These are phyloP conservation scores for Diphasiastrum complanatum DNA, from an alignment of 83 land plant genomes.

Conservation along the genomic window DNA sequence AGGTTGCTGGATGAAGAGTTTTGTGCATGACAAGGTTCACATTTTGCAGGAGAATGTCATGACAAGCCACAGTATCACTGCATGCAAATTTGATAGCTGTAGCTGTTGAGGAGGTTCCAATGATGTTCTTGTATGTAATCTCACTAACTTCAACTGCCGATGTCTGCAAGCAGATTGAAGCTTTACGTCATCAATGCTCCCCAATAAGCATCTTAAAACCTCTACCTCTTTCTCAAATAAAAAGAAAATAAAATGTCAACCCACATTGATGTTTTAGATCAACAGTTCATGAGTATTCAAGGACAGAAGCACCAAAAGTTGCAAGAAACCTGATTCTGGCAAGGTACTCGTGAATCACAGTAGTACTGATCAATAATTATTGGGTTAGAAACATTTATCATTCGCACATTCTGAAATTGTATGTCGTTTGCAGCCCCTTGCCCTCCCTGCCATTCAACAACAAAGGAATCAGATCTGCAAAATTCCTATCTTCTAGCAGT, in stretches of 20 bases:
- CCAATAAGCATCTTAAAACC: neutral
- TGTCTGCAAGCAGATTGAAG: constrained; percentile 32
- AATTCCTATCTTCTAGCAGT: neutral
- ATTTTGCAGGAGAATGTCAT: constrained; percentile 44
- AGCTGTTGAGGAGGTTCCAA: constrained; percentile 53
- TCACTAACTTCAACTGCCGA: constrained; percentile 60
- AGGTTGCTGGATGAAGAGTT: constrained; percentile 33
- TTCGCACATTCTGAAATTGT: constrained; percentile 49
- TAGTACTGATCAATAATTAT: constrained; percentile 86
- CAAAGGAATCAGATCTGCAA: neutral
- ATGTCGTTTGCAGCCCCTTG: constrained; percentile 47
- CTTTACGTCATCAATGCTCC: neutral
- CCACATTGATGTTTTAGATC: neutral
- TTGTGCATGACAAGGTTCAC: constrained; percentile 36
- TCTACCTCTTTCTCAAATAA: neutral
- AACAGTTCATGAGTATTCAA: neutral
- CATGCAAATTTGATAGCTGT: constrained; percentile 69
- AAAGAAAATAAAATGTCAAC: neutral
- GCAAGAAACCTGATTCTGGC: constrained; percentile 60
- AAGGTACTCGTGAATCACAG: constrained; percentile 53
- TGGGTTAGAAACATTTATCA: constrained; percentile 71
- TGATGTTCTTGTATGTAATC: constrained; percentile 58
- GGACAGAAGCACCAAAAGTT: constrained; percentile 8
- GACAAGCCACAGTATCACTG: constrained; percentile 73
- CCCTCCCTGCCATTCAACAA: constrained; percentile 57